Evolutionary conservation across 805 yeast genomes (phyloP).

Genomic region (Candida andamanensis): DNA sequence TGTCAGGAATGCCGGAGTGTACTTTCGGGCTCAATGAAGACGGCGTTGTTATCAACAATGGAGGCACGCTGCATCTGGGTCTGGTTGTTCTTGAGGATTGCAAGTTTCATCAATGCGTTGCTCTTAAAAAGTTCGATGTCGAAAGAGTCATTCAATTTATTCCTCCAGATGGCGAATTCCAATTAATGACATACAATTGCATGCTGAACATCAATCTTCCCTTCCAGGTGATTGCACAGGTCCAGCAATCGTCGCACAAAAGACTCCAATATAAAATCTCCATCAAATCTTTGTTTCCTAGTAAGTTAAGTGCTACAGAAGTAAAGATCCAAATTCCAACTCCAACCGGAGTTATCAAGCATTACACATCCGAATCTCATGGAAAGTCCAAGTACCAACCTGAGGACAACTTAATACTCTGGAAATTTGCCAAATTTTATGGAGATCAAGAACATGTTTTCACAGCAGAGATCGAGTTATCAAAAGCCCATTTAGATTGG

Average conservation of each 20-base stretch:
- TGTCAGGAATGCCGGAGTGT: constrained; percentile 82
- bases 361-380: constrained; percentile 36
- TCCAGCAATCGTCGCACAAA: constrained; percentile 39
- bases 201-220: constrained; percentile 58
- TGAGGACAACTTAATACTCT: constrained; percentile 56
- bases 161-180: constrained; percentile 88
- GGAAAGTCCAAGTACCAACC: constrained; percentile 71
- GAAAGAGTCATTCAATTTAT: constrained; percentile 62
- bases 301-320: constrained; percentile 56
- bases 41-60: constrained; percentile 20
- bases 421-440: constrained; percentile 65
- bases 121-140: constrained; percentile 59
- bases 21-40: constrained; percentile 70
- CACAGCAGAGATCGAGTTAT: constrained; percentile 45
- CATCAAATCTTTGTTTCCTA: constrained; percentile 56
- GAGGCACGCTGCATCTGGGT: constrained; percentile 26
- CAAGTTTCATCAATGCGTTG: constrained; percentile 84
- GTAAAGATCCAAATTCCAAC: constrained; percentile 64
- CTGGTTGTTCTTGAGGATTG: constrained; percentile 62
- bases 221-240: constrained; percentile 56
- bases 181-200: constrained; percentile 65
- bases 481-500: constrained; percentile 37
- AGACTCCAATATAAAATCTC: constrained; percentile 54
- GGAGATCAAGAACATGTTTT: constrained; percentile 65
- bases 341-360: constrained; percentile 39